Conservation (phyloP, 495 filamentous ascomycete genomes). For the Clohesyomyces aquaticus region DNA sequence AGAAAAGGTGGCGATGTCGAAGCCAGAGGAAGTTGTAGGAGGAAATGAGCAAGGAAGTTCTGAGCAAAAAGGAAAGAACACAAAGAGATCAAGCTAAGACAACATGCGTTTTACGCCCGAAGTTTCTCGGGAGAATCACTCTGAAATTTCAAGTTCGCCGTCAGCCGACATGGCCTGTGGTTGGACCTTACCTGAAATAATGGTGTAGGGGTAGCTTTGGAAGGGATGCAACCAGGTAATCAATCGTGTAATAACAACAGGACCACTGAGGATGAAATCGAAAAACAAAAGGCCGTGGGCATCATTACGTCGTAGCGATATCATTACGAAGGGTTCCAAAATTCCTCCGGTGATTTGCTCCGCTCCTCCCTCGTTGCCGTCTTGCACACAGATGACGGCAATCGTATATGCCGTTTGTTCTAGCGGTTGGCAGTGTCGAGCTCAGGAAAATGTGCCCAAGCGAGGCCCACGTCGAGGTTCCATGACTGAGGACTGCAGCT, state of each 20-base stretch:
- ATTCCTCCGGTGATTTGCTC: not conserved
- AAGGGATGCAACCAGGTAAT: conserved; percentile 9
- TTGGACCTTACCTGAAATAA: not conserved
- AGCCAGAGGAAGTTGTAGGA: conserved; percentile 2
- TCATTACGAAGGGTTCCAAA: not conserved
- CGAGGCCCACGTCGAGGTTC: conserved; percentile 18
- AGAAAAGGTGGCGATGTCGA: conserved; percentile 1
- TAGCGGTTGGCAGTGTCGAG: not conserved
- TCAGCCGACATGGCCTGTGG: no score
- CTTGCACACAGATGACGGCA: no score
- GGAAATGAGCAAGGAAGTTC: not conserved
- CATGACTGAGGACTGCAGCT: conserved; percentile 21
- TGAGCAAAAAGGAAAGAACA: conserved; percentile 14
- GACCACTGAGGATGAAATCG: not conserved
- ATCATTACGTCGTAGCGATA: conserved; percentile 31
- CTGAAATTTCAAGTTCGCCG: no score
- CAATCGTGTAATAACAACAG: conserved; percentile 21
- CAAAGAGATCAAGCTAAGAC: not conserved
- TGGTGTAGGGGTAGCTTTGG: conserved; percentile 8
- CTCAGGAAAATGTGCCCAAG: conserved; percentile 34
- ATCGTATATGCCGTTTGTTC: no score
- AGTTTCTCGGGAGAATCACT: no score
- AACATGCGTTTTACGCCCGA: not conserved
- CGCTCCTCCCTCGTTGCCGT: not conserved
- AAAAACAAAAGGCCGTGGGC: conserved; percentile 27